Percentiles rank a stretch among this genome's conserved stretches.
phyloP scores from a whole-genome alignment of 1,284 basidiomycete species.

The Coriolopsis trogii region DNA sequence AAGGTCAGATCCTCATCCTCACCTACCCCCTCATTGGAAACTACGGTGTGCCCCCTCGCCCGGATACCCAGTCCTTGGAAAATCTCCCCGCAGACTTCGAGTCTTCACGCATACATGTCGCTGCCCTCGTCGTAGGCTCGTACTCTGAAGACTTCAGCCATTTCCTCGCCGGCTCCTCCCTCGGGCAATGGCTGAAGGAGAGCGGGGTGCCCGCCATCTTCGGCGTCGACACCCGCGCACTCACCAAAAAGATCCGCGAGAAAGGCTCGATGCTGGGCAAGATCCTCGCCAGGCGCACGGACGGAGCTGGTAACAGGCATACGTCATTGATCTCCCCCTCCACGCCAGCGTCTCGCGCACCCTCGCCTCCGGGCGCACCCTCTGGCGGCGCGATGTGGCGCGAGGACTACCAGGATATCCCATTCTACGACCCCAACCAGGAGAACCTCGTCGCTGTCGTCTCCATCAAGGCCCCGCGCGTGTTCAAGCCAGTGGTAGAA shows the following conservation, averaged over 20 bases:
- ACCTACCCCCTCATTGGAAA: slow-evolving; percentile 98
- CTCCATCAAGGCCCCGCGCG: slow-evolving; percentile 70
- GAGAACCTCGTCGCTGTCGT: slow-evolving; percentile 92
- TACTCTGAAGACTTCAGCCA: slow-evolving; percentile 97
- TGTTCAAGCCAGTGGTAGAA: slow-evolving; percentile 67
- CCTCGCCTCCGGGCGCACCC: slow-evolving; percentile 49
- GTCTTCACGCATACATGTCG: slow-evolving; percentile 92
- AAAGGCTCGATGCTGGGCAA: slow-evolving; percentile 93
- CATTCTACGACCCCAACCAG: slow-evolving; percentile 89
- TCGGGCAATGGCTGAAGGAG: slow-evolving; percentile 95
- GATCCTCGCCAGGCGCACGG: slow-evolving; percentile 66
- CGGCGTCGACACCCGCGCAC: slow-evolving; percentile 95
- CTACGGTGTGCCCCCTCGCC: slow-evolving; percentile 94
- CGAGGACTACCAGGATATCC: slow-evolving; percentile 79
- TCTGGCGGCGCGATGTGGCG: slow-evolving; percentile 61
- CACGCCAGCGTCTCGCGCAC: slow-evolving; percentile 50
- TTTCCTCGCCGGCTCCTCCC: slow-evolving; percentile 88
- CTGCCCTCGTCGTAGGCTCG: slow-evolving; percentile 91
- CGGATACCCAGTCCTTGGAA: slow-evolving; percentile 52
- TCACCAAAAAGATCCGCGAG: slow-evolving; percentile 96
- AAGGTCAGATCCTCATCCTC: slow-evolving; percentile 96
- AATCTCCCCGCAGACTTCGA: slow-evolving; percentile 86
- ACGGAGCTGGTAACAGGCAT: slow-evolving; percentile 35
- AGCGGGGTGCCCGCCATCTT: slow-evolving; percentile 94
- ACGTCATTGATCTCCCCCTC: slow-evolving; percentile 34